These are phyloP conservation scores for Pyricularia sp. DNA, from an alignment of 2,329 filamentous ascomycete genomes.

Conservation along the genomic window DNA sequence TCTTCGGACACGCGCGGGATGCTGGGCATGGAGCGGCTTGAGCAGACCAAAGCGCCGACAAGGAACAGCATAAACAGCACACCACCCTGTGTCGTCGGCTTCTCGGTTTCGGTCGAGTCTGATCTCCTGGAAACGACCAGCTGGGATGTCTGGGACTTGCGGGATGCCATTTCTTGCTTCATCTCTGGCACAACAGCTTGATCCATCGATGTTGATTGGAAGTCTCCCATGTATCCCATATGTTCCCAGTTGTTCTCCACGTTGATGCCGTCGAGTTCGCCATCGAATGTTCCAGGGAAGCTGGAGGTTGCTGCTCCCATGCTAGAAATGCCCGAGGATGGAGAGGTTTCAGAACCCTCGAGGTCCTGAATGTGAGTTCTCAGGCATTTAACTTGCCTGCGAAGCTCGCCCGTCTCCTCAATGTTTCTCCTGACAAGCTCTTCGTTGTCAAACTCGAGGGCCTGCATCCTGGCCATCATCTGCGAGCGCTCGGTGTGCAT, in stretches of 20 bases:
- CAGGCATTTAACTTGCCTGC: slow-evolving; percentile 84
- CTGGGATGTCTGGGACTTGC: slow-evolving; percentile 29
- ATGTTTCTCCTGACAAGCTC: slow-evolving; percentile 84
- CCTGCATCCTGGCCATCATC: slow-evolving; percentile 65
- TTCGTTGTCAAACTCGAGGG: slow-evolving; percentile 77
- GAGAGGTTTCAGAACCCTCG: slow-evolving; percentile 48
- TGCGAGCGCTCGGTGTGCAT: slow-evolving; percentile 66
- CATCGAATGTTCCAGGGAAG: slow-evolving; percentile 61
- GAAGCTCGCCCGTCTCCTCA: slow-evolving; percentile 79
- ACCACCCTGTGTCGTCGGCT: slow-evolving; percentile 66
- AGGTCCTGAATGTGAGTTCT: slow-evolving; percentile 62
- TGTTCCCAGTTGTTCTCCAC: slow-evolving; percentile 80
- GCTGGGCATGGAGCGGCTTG: slow-evolving; percentile 61
- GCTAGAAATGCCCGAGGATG: slow-evolving; percentile 20
- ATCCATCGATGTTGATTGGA: slow-evolving; percentile 42
- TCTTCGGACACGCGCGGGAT: slow-evolving; percentile 75
- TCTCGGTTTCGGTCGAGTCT: slow-evolving; percentile 42
- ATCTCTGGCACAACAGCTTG: slow-evolving; percentile 28
- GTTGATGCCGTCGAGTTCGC: slow-evolving; percentile 71
- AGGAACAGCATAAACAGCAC: slow-evolving; percentile 93
- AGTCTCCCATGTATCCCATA: slow-evolving; percentile 68
- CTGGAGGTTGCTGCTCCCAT: slow-evolving; percentile 44
- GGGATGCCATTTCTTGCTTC: slow-evolving; percentile 53
- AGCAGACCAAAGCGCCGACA: slow-evolving; percentile 91
- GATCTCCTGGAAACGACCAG: slow-evolving; percentile 29